phyloP scores from a whole-genome alignment of 2,329 filamentous ascomycete species.

The Penicillium hesseltinei region DNA sequence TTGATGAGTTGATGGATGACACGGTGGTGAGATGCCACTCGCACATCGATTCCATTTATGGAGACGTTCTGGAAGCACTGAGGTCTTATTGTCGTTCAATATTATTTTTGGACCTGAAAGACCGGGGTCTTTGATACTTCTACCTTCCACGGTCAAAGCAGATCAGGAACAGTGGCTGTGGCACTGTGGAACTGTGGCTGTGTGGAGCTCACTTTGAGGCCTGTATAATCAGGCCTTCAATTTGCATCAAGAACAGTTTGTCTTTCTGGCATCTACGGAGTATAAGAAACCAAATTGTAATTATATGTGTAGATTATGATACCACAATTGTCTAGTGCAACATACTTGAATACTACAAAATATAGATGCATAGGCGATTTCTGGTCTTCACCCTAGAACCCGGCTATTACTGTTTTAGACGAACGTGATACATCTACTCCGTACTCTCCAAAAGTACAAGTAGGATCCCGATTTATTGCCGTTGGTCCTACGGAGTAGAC shows the following conservation, averaged over 20 bases:
- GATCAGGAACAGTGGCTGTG: conserved; percentile 2
- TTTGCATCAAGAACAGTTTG: background rate
- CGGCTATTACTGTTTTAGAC: background rate
- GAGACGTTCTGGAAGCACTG: no score
- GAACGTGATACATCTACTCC: background rate
- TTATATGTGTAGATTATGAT: background rate
- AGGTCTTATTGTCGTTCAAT: background rate
- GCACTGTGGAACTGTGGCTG: background rate
- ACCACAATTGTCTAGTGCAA: background rate
- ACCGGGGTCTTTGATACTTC: conserved; percentile 1
- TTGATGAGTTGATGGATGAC: background rate
- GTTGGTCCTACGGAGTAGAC: background rate
- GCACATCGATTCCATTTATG: background rate
- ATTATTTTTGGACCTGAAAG: conserved; percentile 2
- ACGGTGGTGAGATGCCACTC: background rate
- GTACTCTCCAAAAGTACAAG: background rate
- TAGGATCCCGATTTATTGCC: background rate
- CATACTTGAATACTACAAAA: background rate
- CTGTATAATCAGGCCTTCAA: background rate
- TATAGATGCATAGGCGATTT: background rate
- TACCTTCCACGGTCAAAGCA: background rate
- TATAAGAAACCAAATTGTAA: background rate
- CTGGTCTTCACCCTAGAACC: background rate
- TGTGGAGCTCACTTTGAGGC: background rate
- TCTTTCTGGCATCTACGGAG: background rate